These are phyloP conservation scores for Xylaria sp. DNA, from an alignment of 2,329 filamentous ascomycete species.

Conservation along the genomic window DNA sequence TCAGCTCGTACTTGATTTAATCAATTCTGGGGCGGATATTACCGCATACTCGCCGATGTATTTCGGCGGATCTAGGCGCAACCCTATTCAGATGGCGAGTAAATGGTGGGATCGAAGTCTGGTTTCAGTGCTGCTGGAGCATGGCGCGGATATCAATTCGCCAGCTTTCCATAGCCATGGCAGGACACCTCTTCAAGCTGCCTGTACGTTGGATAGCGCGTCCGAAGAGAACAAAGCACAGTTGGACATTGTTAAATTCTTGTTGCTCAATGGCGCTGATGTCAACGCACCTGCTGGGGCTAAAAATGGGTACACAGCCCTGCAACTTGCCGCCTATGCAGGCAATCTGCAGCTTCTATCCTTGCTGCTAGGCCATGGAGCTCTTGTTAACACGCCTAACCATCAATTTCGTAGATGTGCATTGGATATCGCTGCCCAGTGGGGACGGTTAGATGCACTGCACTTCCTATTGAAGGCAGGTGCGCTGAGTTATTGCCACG, in stretches of 20 bases:
- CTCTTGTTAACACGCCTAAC: background rate
- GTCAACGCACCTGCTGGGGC: background rate
- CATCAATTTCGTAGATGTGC: background rate
- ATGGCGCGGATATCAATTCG: background rate
- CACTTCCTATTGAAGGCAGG: conserved; percentile 5
- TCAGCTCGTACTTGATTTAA: background rate
- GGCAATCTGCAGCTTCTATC: background rate
- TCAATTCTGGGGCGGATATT: background rate
- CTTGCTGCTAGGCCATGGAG: background rate
- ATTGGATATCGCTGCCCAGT: background rate
- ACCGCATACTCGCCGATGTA: background rate
- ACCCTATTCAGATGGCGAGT: conserved; percentile 5
- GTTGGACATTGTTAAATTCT: background rate
- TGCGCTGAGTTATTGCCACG: background rate
- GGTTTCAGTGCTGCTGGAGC: background rate
- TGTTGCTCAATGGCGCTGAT: background rate
- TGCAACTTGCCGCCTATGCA: background rate
- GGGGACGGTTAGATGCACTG: background rate
- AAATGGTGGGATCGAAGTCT: background rate
- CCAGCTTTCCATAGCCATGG: background rate
- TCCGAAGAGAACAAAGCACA: background rate
- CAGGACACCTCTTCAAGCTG: conserved; percentile 1
- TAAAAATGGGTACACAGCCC: background rate
- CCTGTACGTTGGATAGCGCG: background rate
- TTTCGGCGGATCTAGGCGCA: background rate